Conservation (phyloP, 306 rosid species). For the Dalbergia cultrata region DNA sequence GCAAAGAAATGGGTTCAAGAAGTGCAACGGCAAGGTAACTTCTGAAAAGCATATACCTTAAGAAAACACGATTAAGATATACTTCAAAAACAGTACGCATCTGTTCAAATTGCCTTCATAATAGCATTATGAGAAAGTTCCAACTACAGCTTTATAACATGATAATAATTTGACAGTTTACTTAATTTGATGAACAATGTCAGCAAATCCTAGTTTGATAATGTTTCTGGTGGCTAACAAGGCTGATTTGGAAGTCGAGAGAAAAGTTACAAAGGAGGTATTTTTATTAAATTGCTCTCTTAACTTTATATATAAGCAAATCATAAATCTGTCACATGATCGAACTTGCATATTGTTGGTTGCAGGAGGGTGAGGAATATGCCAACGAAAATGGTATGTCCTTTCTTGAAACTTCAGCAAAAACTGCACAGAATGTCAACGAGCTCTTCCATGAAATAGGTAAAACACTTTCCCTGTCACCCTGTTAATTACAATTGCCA, state of each 20-base stretch:
- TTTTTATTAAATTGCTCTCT: constrained; percentile 16
- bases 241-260: constrained; percentile 74
- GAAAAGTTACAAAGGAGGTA: constrained; percentile 77
- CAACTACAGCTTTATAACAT: background rate
- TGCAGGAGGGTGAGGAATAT: constrained; percentile 83
- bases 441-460: constrained; percentile 96
- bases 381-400: constrained; percentile 79
- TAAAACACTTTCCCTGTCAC: constrained; percentile 40
- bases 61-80: background rate
- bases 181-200: constrained; percentile 26
- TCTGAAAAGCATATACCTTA: background rate
- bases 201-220: constrained; percentile 79
- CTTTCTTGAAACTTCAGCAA: constrained; percentile 88
- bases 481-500: background rate
- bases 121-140: constrained; percentile 10
- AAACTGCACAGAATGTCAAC: constrained; percentile 85
- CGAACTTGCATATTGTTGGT: constrained; percentile 5
- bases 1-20: constrained; percentile 91
- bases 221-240: constrained; percentile 87
- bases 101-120: background rate
- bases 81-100: background rate
- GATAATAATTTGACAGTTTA: constrained; percentile 16
- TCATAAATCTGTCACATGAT: background rate
- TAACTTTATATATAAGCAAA: background rate
- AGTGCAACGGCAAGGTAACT: constrained; percentile 86